These are phyloP conservation scores for Cymbidium sinense DNA, from an alignment of 106 monocot species.

Conservation along the genomic window DNA sequence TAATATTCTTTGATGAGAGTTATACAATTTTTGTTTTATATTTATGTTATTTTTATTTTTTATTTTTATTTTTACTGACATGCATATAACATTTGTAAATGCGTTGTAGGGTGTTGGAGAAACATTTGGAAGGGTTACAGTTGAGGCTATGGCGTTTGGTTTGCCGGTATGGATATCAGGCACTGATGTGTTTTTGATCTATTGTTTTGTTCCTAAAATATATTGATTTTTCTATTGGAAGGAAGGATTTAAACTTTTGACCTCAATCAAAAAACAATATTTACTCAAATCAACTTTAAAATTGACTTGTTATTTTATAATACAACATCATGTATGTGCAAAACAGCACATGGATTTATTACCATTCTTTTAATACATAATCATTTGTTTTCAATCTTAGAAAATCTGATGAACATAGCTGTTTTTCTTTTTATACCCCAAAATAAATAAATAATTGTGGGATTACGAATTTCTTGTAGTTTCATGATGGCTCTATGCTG, in stretches of 20 bases:
- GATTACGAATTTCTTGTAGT: too few species aligned
- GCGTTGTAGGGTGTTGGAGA: slow-evolving; percentile 72
- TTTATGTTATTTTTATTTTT: neutral
- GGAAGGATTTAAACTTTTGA: too few species aligned
- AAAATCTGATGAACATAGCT: too few species aligned
- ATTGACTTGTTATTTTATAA: neutral
- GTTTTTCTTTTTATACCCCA: too few species aligned
- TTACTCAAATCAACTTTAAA: too few species aligned
- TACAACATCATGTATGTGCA: neutral
- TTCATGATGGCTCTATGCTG: too few species aligned
- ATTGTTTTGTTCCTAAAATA: neutral
- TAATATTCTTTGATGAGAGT: neutral
- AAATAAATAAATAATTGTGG: too few species aligned
- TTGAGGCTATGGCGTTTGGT: slow-evolving; percentile 98
- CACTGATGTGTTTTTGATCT: neutral
- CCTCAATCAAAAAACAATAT: too few species aligned
- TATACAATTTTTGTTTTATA: neutral
- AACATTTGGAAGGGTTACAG: slow-evolving; percentile 95
- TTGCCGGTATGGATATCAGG: slow-evolving; percentile 56
- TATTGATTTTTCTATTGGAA: too few species aligned
- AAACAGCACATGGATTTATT: too few species aligned
- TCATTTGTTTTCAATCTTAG: too few species aligned
- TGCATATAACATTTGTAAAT: neutral
- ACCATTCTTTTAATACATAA: too few species aligned
- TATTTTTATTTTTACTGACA: neutral